Evolutionary conservation across 1,139 yeast genomes (phyloP).

Genomic region (Kodamaea plutei): DNA sequence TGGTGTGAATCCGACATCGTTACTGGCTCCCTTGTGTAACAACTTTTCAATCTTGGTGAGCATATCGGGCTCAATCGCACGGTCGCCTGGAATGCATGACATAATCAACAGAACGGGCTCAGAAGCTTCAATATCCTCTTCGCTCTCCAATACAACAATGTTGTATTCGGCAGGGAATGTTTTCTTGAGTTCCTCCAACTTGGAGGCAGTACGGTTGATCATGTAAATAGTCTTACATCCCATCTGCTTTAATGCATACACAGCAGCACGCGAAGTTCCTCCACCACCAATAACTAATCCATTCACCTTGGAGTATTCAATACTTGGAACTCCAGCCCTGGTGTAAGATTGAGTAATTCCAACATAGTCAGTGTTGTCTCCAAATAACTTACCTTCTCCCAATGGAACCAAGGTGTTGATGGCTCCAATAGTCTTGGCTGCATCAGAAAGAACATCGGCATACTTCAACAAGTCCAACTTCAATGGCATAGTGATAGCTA

Average conservation of each 20-base stretch:
- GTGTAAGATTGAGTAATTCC: slow-evolving; percentile 74
- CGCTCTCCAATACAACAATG: slow-evolving; percentile 54
- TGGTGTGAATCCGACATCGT: slow-evolving; percentile 38
- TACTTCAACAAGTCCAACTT: slow-evolving; percentile 73
- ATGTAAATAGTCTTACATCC: slow-evolving; percentile 78
- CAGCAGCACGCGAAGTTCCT: slow-evolving; percentile 95
- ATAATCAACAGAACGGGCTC: slow-evolving; percentile 60
- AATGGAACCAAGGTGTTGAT: slow-evolving; percentile 77
- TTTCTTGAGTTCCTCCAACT: slow-evolving; percentile 54
- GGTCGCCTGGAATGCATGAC: slow-evolving; percentile 87
- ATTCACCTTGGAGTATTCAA: slow-evolving; percentile 29
- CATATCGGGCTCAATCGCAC: slow-evolving; percentile 57
- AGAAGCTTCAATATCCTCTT: slow-evolving; percentile 38
- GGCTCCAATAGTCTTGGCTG: slow-evolving; percentile 83
- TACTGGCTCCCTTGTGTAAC: slow-evolving; percentile 37
- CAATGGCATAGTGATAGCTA: slow-evolving; percentile 88
- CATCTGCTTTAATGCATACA: slow-evolving; percentile 74
- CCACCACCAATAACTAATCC: slow-evolving; percentile 94
- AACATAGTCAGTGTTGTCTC: slow-evolving; percentile 95
- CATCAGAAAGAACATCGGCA: slow-evolving; percentile 58
- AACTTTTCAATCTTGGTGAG: slow-evolving; percentile 44
- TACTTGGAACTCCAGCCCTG: slow-evolving; percentile 55
- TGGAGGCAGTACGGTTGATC: slow-evolving; percentile 73
- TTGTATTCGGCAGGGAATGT: slow-evolving; percentile 61
- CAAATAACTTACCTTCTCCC: slow-evolving; percentile 51